Evolutionary conservation across 805 yeast species (phyloP), one percentile per base, ranked within the genome.

Genomic region (Lachancea sp.): DNA sequence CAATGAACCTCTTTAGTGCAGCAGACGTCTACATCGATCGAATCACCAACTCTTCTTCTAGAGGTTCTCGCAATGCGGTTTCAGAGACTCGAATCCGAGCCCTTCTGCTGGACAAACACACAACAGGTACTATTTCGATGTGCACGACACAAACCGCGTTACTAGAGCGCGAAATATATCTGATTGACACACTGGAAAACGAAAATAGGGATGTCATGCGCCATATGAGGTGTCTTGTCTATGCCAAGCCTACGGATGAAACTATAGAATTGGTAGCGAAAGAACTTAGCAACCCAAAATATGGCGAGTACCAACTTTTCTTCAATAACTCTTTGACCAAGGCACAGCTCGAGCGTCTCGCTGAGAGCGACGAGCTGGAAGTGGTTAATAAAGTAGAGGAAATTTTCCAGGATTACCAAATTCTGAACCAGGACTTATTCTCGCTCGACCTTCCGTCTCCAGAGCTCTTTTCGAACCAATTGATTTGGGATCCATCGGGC

Each of bases 341-440:
- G 65, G 71, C 81, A 20, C 85, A 86, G 51, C 63, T 93, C 53
- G 99, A 93, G 60, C 73, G 85, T 41, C 60, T 93, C 38, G 98
- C 99, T 0, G 96, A 88, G 62, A 77, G 86, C 2, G 99, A 93
- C 63, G 93, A 86, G 58, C 72, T 81, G 56, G 98, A 91, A 60
- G 78, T 80, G 9, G 84, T 93, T 9, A 68, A 73, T 4, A 77
- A 77, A 47, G 88, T 93, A 3, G 79, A 83, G 42, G 99, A 93
- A 59, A 60, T 90, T 33, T 93, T 88, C 60, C 85, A 82, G 54
- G 97, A 93, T 63, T 90, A 83, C 60, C 72, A 78, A 50, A 80
- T 86, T 7, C 66, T 91, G 44, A 87, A 87, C 62, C 72, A 71
- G 47, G 84, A 85, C 54, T 66, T 91, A 29, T 85, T 80, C 59